A percentile compares a stretch with the other conserved stretches of the same genome.
Conservation (phyloP, 768 basidiomycete genomes). For the Suillus ampliporus region DNA sequence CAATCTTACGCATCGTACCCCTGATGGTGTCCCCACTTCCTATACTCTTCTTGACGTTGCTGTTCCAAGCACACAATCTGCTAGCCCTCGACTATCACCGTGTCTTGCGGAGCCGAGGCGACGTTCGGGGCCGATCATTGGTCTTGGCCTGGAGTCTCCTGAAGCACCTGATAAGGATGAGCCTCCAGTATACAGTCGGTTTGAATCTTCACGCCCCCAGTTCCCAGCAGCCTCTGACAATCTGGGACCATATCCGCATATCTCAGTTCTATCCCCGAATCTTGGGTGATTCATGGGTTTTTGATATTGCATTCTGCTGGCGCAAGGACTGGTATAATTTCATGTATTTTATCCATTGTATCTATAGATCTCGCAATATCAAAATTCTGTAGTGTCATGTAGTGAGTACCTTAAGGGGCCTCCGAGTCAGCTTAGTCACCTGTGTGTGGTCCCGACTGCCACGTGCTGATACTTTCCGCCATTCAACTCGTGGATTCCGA, state of each 20-base stretch:
- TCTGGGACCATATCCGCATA: conserved; percentile 36
- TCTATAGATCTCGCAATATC: background rate
- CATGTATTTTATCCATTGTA: background rate
- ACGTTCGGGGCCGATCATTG: background rate
- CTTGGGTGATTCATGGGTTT: background rate
- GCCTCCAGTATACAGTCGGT: conserved; percentile 34
- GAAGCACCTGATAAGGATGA: conserved; percentile 19
- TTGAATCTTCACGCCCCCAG: conserved; percentile 27
- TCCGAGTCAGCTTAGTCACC: background rate
- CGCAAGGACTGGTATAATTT: background rate
- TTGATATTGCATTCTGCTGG: background rate
- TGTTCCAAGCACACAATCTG: background rate
- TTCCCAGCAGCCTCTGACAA: conserved; percentile 24
- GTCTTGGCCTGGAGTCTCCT: background rate
- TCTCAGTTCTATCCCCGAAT: conserved; percentile 17
- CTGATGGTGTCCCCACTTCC: background rate
- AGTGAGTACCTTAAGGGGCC: background rate
- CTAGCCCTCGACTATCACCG: background rate
- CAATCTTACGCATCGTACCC: background rate
- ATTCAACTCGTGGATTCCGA: background rate
- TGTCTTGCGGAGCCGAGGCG: too few relatives aligned
- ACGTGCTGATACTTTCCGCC: background rate
- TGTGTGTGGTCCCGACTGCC: background rate
- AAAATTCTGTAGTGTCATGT: background rate
- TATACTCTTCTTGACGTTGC: background rate